A percentile compares a stretch with the other conserved stretches of the same genome.
phyloP scores from a whole-genome alignment of 1,284 basidiomycete genomes.

The Porodaedalea pini region DNA sequence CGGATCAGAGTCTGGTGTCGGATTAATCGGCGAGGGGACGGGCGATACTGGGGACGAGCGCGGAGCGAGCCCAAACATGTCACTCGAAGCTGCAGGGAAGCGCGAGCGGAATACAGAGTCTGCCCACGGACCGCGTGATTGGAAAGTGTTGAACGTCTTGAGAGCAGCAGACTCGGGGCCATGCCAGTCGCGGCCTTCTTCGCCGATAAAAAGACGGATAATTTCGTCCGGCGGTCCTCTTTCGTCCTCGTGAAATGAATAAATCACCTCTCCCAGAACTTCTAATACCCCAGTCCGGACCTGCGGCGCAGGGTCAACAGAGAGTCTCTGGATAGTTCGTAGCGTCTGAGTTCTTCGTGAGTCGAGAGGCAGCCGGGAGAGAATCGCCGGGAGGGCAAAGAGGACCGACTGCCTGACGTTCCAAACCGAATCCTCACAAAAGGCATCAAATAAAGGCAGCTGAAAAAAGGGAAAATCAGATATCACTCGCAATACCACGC shows the following conservation, averaged over 20 bases:
- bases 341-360: constrained; percentile 62
- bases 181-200: constrained; percentile 32
- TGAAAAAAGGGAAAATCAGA: constrained; percentile 31
- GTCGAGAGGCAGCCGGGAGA: constrained; percentile 57
- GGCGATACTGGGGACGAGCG: constrained; percentile 25
- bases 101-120: not conserved
- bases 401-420: constrained; percentile 90
- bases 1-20: constrained; percentile 36
- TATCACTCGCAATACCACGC: not conserved
- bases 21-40: constrained; percentile 8
- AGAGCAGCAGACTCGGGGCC: constrained; percentile 7
- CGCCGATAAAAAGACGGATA: constrained; percentile 72
- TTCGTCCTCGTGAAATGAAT: constrained; percentile 72
- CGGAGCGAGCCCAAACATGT: constrained; percentile 18
- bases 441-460: constrained; percentile 76
- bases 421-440: constrained; percentile 71
- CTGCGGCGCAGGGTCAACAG: constrained; percentile 61
- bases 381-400: constrained; percentile 80
- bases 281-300: constrained; percentile 86
- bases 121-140: constrained; percentile 12
- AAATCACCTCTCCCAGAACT: constrained; percentile 87
- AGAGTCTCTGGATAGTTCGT: constrained; percentile 58
- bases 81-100: not conserved
- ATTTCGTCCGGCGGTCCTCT: constrained; percentile 79
- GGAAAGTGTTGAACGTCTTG: not conserved